Conservation (phyloP, 1,139 yeast species). For the Williopsis jadinii region DNA sequence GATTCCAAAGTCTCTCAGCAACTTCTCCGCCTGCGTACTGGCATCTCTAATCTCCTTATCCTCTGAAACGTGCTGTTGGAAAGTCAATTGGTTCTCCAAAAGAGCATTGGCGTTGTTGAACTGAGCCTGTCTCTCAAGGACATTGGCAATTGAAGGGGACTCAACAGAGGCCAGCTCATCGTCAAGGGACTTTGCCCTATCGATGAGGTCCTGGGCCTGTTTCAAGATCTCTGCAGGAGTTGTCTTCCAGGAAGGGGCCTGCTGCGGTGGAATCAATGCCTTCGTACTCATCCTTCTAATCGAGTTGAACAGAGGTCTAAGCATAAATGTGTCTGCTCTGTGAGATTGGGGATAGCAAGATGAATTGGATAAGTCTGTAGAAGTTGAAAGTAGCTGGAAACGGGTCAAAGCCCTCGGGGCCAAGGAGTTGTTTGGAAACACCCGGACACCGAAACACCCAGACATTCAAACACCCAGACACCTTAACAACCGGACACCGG, state of each 20-base stretch:
- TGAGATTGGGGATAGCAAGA: too few relatives aligned
- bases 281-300: not conserved
- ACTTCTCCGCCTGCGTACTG: constrained; percentile 54
- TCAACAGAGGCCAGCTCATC: constrained; percentile 43
- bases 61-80: constrained; percentile 64
- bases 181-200: constrained; percentile 37
- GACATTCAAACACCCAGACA: too few relatives aligned
- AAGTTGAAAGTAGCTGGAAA: too few relatives aligned
- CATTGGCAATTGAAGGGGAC: constrained; percentile 56
- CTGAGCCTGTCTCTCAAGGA: constrained; percentile 44
- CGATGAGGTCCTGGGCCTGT: constrained; percentile 40
- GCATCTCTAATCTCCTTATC: constrained; percentile 62
- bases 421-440: too few relatives aligned
- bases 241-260: constrained; percentile 56
- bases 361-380: too few relatives aligned
- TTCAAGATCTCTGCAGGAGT: constrained; percentile 43
- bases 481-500: too few relatives aligned
- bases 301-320: too few relatives aligned
- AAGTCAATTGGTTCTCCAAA: constrained; percentile 44
- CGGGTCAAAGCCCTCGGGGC: too few relatives aligned
- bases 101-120: constrained; percentile 42
- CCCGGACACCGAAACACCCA: too few relatives aligned
- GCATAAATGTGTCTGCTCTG: too few relatives aligned
- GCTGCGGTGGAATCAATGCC: constrained; percentile 31
- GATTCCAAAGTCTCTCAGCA: constrained; percentile 47